Percentiles rank a stretch among this genome's conserved stretches.
Evolutionary conservation across 768 basidiomycete species (phyloP).

Genomic region (Rubroboletus pulcherrimus): DNA sequence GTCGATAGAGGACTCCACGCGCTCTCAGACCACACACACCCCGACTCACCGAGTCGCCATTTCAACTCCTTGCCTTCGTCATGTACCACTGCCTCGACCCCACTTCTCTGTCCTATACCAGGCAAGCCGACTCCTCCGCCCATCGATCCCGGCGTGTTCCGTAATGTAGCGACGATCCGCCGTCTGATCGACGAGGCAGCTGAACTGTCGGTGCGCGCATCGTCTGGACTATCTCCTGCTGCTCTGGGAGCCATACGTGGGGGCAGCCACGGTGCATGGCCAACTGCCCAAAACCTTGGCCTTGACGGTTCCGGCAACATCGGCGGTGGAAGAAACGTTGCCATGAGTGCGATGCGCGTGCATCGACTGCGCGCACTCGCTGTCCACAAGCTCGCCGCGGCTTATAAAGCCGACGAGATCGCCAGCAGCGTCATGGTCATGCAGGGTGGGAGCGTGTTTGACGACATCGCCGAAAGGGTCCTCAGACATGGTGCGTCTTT

Average conservation of each 20-base stretch:
- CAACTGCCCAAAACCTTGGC: slow-evolving; percentile 58
- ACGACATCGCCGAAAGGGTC: slow-evolving; percentile 87
- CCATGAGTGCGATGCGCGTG: slow-evolving; percentile 82
- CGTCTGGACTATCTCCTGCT: slow-evolving; percentile 76
- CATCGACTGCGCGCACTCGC: slow-evolving; percentile 78
- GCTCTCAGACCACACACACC: slow-evolving; percentile 36
- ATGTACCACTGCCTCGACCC: slow-evolving; percentile 32
- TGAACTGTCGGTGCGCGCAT: slow-evolving; percentile 82
- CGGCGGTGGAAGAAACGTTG: slow-evolving; percentile 63
- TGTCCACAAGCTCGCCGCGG: slow-evolving; percentile 81
- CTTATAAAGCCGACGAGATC: slow-evolving; percentile 86
- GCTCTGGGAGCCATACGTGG: slow-evolving; percentile 66
- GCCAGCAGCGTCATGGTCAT: slow-evolving; percentile 93
- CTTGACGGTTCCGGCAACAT: slow-evolving; percentile 53
- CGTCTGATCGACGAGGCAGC: slow-evolving; percentile 86
- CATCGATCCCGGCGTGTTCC: slow-evolving; percentile 86
- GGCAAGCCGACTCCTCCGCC: slow-evolving; percentile 78
- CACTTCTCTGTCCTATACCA: slow-evolving; percentile 52
- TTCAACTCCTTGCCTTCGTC: slow-evolving; percentile 35
- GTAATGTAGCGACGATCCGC: slow-evolving; percentile 69
- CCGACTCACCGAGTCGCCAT: slow-evolving; percentile 40
- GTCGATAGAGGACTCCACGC: slow-evolving; percentile 46
- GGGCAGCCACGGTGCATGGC: slow-evolving; percentile 49
- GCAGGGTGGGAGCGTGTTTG: slow-evolving; percentile 91
- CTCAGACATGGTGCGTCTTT: slow-evolving; percentile 56